Evolutionary conservation across 140 eudicot species (phyloP).

Genomic region (Flaveria floridana): DNA sequence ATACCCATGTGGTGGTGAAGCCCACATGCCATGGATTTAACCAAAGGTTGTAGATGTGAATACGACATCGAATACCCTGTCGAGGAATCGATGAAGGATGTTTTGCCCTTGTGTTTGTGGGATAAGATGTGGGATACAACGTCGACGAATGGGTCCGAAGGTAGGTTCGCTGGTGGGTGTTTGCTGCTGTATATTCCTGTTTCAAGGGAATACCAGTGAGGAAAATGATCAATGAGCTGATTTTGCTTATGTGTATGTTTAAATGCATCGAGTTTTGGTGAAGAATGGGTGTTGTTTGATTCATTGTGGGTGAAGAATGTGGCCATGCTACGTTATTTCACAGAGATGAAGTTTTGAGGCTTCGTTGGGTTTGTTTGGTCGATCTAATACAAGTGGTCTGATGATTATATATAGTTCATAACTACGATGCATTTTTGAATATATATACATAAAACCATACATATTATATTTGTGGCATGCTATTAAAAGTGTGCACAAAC

Average conservation of each 20-base stretch:
- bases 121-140: slow-evolving; percentile 68
- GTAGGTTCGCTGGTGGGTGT: slow-evolving; percentile 44
- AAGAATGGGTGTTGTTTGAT: not conserved
- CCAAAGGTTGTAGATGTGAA: slow-evolving; percentile 41
- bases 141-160: slow-evolving; percentile 54
- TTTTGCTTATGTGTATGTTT: not conserved
- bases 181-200: slow-evolving; percentile 68
- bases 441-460: not conserved
- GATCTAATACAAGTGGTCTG: not conserved
- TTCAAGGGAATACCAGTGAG: slow-evolving; percentile 52
- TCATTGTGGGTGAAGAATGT: not conserved
- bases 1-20: slow-evolving; percentile 55
- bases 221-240: not conserved
- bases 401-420: slow-evolving; percentile 3
- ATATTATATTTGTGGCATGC: not conserved
- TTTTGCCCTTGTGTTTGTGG: slow-evolving; percentile 41
- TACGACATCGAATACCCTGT: slow-evolving; percentile 51
- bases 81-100: slow-evolving; percentile 62
- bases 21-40: slow-evolving; percentile 61
- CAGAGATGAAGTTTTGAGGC: not conserved
- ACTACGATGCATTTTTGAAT: not conserved
- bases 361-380: not conserved
- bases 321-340: not conserved
- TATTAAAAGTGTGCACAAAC: not conserved
- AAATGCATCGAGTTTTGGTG: not conserved